Evolutionary conservation across 2,329 filamentous ascomycete genomes (phyloP).

Genomic region (Stagonosporopsis tanaceti): DNA sequence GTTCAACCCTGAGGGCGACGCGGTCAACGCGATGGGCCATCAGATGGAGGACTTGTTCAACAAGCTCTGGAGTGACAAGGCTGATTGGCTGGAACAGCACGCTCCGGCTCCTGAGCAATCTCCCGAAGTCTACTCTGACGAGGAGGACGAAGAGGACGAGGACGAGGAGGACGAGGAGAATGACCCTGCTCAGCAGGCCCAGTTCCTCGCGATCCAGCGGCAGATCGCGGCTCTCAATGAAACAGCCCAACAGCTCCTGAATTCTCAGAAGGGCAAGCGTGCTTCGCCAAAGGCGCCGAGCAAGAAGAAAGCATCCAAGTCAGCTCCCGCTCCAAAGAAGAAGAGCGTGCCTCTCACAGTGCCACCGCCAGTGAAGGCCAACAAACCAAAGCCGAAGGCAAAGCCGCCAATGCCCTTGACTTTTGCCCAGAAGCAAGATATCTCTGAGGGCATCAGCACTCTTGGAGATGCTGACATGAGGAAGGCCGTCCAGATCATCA

Average conservation of each 20-base stretch:
- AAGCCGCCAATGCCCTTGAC: conserved; percentile 73
- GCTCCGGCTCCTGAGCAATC: conserved; percentile 72
- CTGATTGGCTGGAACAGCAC: conserved; percentile 80
- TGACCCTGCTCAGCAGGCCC: conserved; percentile 53
- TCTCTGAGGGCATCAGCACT: conserved; percentile 83
- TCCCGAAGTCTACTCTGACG: conserved; percentile 61
- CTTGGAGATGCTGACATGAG: conserved; percentile 81
- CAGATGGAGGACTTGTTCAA: conserved; percentile 79
- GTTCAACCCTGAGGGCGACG: conserved; percentile 85
- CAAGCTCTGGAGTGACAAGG: conserved; percentile 77
- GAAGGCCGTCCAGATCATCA: conserved; percentile 87
- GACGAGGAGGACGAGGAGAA: conserved; percentile 64
- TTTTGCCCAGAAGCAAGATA: conserved; percentile 86
- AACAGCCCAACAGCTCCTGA: conserved; percentile 66
- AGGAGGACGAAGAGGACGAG: conserved; percentile 74
- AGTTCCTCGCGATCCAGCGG: conserved; percentile 62
- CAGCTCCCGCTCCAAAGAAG: conserved; percentile 34
- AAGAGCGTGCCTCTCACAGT: conserved; percentile 39
- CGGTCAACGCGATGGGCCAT: conserved; percentile 75
- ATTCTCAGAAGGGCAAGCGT: conserved; percentile 59
- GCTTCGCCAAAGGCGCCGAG: conserved; percentile 57
- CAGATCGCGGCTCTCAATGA: conserved; percentile 73
- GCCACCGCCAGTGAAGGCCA: conserved; percentile 40
- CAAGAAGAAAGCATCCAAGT: conserved; percentile 58
- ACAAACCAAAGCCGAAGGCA: conserved; percentile 57